Conservation (phyloP, 1,284 basidiomycete species). For the Naganishia albida region DNA sequence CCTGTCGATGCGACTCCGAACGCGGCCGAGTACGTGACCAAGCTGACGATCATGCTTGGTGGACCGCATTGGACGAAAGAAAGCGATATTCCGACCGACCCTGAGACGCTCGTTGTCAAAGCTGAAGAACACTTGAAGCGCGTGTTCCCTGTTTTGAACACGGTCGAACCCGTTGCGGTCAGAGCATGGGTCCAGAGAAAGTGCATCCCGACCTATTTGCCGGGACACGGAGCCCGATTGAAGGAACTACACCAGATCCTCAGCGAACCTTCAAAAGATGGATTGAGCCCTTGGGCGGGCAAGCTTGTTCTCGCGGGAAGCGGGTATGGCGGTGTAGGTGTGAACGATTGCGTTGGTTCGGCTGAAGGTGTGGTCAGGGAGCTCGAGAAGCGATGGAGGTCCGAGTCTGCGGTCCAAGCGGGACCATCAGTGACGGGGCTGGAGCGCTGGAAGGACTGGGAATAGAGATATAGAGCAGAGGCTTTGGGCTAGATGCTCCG, state of each 20-base stretch:
- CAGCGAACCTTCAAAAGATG: not conserved
- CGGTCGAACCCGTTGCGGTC: slow-evolving; percentile 60
- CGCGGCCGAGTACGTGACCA: slow-evolving; percentile 53
- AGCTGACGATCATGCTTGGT: slow-evolving; percentile 89
- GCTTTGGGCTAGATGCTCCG: no score
- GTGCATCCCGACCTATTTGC: slow-evolving; percentile 80
- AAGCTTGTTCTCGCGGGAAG: slow-evolving; percentile 77
- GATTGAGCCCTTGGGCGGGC: slow-evolving; percentile 58
- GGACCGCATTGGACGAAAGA: slow-evolving; percentile 67
- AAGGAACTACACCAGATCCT: slow-evolving; percentile 62
- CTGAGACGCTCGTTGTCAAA: slow-evolving; percentile 41
- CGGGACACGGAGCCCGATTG: slow-evolving; percentile 74
- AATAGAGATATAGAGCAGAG: slow-evolving; percentile 18
- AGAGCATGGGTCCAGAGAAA: slow-evolving; percentile 63
- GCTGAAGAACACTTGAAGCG: slow-evolving; percentile 57
- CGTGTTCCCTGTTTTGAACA: slow-evolving; percentile 57
- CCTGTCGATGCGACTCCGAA: slow-evolving; percentile 63
- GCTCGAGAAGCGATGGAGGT: slow-evolving; percentile 31
- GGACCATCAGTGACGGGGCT: slow-evolving; percentile 44
- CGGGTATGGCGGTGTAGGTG: slow-evolving; percentile 83
- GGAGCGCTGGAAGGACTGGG: slow-evolving; percentile 45
- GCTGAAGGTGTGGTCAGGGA: slow-evolving; percentile 58
- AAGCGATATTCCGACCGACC: slow-evolving; percentile 30
- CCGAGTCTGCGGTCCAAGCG: slow-evolving; percentile 13
- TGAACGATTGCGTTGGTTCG: slow-evolving; percentile 82